Evolutionary conservation across 75 land plant species (phyloP), one percentile per base, ranked within the genome.

Genomic region (Cunninghamia lanceolata): DNA sequence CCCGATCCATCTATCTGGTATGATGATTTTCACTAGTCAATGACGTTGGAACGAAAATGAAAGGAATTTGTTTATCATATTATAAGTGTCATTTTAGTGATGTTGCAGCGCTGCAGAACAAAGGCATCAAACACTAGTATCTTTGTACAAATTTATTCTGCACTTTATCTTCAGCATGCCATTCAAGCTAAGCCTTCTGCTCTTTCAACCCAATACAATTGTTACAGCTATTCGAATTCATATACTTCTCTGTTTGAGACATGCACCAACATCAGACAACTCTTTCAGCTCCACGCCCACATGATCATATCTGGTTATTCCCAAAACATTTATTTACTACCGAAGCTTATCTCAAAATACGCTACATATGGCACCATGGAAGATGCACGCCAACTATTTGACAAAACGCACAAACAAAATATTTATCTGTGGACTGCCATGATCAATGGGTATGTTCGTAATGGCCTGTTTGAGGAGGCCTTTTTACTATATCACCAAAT

Each of bases 401-500:
- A 84, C 50, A 56, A 39, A 16, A 75, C 35, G 3, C 3, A 17
- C 17, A 39, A 70, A 86, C 89, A 84, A 53, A 89, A 89, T 88
- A 86, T 88, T 9, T 88, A 91, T 16, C 82, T 91, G 19, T 92
- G 95, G 95, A 91, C 94, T 35, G 82, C 94, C 8, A 85, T 94
- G 82, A 89, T 94, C 4, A 88, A 85, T 17, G 92, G 90, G 10
- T 92, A 88, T 70, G 87, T 91, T 38, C 52, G 88, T 53, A 90
- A 89, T 63, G 92, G 91, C 13, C 78, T 83, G 50, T 79, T n/a
- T 28, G 84, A 73, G 28, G 82, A 83, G 32, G 93, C 94, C 4
- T 10, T 90, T n/a, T 14, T 9, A 28, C 85, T 89, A 59, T 88
- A 77, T 71, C 56, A 45, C 15, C 28, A 81, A 28, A 93, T 93